Evolutionary conservation across 345 rosid species (phyloP).

Genomic region (Triadica sebifera): DNA sequence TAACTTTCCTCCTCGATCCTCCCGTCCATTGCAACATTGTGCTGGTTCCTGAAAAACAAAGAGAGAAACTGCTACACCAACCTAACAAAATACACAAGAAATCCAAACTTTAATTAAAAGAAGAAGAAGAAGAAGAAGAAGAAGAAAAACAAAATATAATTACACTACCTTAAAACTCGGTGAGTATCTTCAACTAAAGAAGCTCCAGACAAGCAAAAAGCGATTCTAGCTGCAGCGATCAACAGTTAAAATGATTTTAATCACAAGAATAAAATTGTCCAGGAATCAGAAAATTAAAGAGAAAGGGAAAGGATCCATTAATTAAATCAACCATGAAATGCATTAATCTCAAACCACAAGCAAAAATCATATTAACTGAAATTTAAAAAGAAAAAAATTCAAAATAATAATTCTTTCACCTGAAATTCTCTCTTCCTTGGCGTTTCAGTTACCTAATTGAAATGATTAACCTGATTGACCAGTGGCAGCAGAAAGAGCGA

Average conservation of each 20-base stretch:
- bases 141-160: not conserved
- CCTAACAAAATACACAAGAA: not conserved
- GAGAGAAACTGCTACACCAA: not conserved
- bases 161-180: not conserved
- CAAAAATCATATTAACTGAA: not conserved
- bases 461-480: not conserved
- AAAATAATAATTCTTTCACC: not conserved
- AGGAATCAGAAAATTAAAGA: not conserved
- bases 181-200: not conserved
- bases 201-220: not conserved
- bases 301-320: no score
- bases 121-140: no score
- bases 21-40: conserved; percentile 93
- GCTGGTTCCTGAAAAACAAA: not conserved
- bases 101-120: not conserved
- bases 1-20: conserved; percentile 81
- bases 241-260: not conserved
- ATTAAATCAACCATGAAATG: no score
- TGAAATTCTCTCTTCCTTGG: not conserved
- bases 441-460: not conserved
- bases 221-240: not conserved
- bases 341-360: not conserved
- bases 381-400: not conserved
- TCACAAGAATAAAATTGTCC: not conserved
- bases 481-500: no score